Percentiles rank a stretch among this genome's conserved stretches.
Conservation (phyloP, 768 basidiomycete genomes). For the Termitomyces titanicus region DNA sequence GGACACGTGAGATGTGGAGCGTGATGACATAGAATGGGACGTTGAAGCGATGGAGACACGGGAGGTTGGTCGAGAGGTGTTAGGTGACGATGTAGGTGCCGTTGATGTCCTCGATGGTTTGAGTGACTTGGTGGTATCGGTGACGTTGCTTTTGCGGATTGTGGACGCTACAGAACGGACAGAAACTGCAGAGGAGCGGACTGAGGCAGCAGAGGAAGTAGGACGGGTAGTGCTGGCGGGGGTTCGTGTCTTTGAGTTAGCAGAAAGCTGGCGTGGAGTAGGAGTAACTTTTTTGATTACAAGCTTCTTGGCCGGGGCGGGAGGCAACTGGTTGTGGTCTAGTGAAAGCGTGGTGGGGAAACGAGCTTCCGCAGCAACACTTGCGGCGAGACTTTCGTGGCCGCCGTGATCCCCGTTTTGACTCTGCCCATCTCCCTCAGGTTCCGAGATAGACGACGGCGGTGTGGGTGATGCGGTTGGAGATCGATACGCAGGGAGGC, state of each 20-base stretch:
- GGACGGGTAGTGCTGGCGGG: constrained; percentile 13
- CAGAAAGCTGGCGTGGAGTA: neutral
- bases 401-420: constrained; percentile 9
- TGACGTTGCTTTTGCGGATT: constrained; percentile 21
- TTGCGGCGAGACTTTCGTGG: neutral
- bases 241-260: neutral
- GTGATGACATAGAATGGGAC: neutral
- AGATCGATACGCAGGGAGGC: constrained; percentile 11
- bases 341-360: constrained; percentile 8
- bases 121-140: constrained; percentile 7
- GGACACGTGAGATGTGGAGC: constrained; percentile 12
- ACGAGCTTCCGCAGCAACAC: neutral
- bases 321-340: constrained; percentile 11
- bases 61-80: constrained; percentile 19
- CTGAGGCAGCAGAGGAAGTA: constrained; percentile 30
- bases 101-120: constrained; percentile 3
- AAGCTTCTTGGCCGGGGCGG: constrained; percentile 4
- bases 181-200: constrained; percentile 22
- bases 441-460: constrained; percentile 22
- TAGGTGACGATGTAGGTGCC: constrained; percentile 9
- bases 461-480: constrained; percentile 14
- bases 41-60: constrained; percentile 11
- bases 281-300: constrained; percentile 10
- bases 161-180: constrained; percentile 27
- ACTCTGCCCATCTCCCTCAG: constrained; percentile 10